Percentiles rank a stretch among this genome's conserved stretches.
phyloP scores from a whole-genome alignment of 1,284 basidiomycete genomes.

The Pseudozyma flocculosa region DNA sequence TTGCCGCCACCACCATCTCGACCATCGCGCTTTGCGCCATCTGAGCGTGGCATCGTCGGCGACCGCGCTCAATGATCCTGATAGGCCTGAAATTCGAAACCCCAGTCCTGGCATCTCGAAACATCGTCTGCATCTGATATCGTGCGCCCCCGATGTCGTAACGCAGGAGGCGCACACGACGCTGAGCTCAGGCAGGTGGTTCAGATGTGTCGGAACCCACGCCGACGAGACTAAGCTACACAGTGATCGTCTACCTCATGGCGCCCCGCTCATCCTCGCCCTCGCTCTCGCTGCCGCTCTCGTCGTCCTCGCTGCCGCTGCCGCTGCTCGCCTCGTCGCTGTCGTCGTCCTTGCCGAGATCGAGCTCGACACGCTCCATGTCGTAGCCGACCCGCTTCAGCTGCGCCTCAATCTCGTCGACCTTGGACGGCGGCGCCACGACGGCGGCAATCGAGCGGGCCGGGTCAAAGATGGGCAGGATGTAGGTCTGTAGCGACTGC shows the following conservation, averaged over 20 bases:
- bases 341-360: constrained; percentile 62
- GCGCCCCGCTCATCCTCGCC: constrained; percentile 6
- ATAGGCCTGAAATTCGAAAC: too few relatives aligned
- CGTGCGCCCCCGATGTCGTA: too few relatives aligned
- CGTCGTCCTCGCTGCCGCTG: constrained; percentile 3
- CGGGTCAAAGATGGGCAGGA: constrained; percentile 83
- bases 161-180: too few relatives aligned
- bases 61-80: neutral
- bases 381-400: constrained; percentile 73
- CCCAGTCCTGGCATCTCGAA: too few relatives aligned
- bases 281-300: constrained; percentile 14
- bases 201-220: too few relatives aligned
- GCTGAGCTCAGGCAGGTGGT: too few relatives aligned
- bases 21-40: constrained; percentile 45
- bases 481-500: constrained; percentile 70
- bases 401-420: constrained; percentile 70
- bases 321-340: constrained; percentile 12
- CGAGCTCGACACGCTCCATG: constrained; percentile 72
- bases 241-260: too few relatives aligned
- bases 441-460: constrained; percentile 76
- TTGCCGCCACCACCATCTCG: constrained; percentile 32
- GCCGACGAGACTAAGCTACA: too few relatives aligned
- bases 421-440: constrained; percentile 78
- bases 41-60: constrained; percentile 10
- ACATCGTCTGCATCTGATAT: too few relatives aligned